Conservation (phyloP, 352 stramenopile species). For the Thalassiosira livingstoniorum region DNA sequence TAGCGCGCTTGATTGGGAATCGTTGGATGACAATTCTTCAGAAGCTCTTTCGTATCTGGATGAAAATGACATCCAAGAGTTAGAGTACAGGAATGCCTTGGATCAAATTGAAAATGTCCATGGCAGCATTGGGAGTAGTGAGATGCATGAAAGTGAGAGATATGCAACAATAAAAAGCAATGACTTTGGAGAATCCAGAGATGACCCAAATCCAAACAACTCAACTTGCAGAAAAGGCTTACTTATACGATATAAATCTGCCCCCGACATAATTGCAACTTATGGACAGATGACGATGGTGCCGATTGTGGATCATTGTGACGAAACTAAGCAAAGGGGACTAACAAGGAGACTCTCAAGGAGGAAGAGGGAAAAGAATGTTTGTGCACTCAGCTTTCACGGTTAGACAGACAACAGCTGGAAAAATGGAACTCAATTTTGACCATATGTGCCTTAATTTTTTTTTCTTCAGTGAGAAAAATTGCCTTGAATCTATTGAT, state of each 20-base stretch:
- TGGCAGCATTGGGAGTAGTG: too few relatives aligned
- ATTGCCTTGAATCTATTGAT: too few relatives aligned
- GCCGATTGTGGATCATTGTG: constrained; percentile 3
- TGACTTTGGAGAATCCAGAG: too few relatives aligned
- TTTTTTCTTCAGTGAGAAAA: constrained; percentile 3
- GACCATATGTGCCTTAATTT: neutral
- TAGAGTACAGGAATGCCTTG: constrained; percentile 1
- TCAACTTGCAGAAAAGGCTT: too few relatives aligned
- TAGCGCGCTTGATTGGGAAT: constrained; percentile 31
- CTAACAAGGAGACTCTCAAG: neutral
- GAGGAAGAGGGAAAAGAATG: constrained; percentile 14
- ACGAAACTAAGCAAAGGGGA: neutral
- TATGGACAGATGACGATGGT: too few relatives aligned
- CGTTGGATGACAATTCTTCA: constrained; percentile 28
- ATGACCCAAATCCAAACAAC: too few relatives aligned
- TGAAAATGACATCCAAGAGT: constrained; percentile 11
- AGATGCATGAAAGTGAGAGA: too few relatives aligned
- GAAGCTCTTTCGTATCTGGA: constrained; percentile 6
- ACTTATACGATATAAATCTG: neutral
- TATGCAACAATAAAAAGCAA: too few relatives aligned
- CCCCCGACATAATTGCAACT: constrained; percentile 2
- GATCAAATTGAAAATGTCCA: neutral
- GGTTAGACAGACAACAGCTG: too few relatives aligned
- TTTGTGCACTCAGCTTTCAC: constrained; percentile 18
- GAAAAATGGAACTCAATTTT: too few relatives aligned